Base-by-base conservation (phyloP, 2,329 filamentous ascomycete species). In the Pestalotiopsis sp. region DNA sequence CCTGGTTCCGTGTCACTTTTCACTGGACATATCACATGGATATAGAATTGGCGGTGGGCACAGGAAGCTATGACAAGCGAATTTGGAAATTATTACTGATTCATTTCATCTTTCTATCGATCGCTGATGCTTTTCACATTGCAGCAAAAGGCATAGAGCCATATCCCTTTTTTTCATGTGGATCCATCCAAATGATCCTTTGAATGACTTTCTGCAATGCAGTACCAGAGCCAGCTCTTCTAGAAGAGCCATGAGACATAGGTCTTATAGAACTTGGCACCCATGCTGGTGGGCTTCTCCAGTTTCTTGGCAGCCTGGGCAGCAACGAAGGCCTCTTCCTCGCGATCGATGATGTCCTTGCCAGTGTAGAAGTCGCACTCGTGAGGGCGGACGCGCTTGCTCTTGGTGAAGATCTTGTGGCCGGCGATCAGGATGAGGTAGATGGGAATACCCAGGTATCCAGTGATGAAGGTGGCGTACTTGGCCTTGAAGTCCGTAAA, bases 381-480 rank as follows among this genome's bases (percentile, higher is more conserved):
- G 69, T 86, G 80, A 0, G 91, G 82, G 70, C 84, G 83, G 66
- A 92, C 78, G 9, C 85, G 83, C 74, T 86, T 83, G 71, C 82
- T 86, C 79, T 85, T 85, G 66, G 83, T 88, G 68, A 80, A 72
- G 69, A 87, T 66, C 83, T 92, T 93, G 82, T 91, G 91, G 0
- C 91, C 92, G 69, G 90, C 87, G 76, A 94, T 88, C 77, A 92
- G 84, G 27, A 86, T 82, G 20, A 94, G 79, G 79, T 93, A 95
- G 25, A 95, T 79, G 1, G 92, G 92, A 73, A 95, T 94, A 65
- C 92, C 92, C 7, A 92, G 82, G 78, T 94, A 94, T 31, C 91
- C 91, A 0, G 91, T 93, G 78, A 95, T 88, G 80, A 95, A 94
- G 75, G 87, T 90, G 83, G 92, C 90, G 84, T 92, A 92, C 65